phyloP scores from a whole-genome alignment of 495 filamentous ascomycete genomes.

The Neurospora discreta region DNA sequence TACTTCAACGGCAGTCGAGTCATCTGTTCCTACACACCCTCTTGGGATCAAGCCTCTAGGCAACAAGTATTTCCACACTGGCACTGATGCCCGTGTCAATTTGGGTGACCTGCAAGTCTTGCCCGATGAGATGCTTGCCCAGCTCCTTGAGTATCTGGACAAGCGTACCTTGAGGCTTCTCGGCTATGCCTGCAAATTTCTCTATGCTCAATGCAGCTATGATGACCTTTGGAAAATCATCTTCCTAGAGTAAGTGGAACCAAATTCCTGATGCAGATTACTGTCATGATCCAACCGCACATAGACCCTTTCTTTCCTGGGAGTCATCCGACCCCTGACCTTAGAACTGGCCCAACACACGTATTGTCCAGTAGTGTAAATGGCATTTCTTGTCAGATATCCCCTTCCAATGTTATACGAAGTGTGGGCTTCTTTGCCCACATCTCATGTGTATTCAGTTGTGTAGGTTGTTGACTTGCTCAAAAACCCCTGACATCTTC shows the following conservation, averaged over 20 bases:
- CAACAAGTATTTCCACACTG: slow-evolving; percentile 61
- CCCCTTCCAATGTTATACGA: neutral
- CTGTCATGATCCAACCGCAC: neutral
- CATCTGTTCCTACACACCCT: slow-evolving; percentile 64
- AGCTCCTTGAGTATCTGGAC: slow-evolving; percentile 68
- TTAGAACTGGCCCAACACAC: neutral
- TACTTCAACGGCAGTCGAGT: slow-evolving; percentile 1
- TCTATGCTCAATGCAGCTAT: slow-evolving; percentile 74
- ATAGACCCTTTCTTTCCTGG: neutral
- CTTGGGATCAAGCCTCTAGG: slow-evolving; percentile 78
- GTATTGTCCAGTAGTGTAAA: neutral
- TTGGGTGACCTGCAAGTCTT: slow-evolving; percentile 53
- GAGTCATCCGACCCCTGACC: neutral
- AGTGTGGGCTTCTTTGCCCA: neutral
- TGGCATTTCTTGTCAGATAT: neutral
- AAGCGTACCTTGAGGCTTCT: slow-evolving; percentile 47
- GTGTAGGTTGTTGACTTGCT: neutral
- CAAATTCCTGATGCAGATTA: slow-evolving; percentile 1
- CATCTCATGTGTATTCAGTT: neutral
- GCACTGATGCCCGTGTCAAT: slow-evolving; percentile 50
- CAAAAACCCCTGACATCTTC: neutral
- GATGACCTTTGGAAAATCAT: slow-evolving; percentile 89
- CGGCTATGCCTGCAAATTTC: slow-evolving; percentile 75
- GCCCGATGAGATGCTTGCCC: slow-evolving; percentile 73
- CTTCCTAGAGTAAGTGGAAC: slow-evolving; percentile 65